A percentile compares a stretch with the other conserved stretches of the same genome.
Conservation (phyloP, 2,329 filamentous ascomycete genomes). For the Conoideocrella luteorostrata region DNA sequence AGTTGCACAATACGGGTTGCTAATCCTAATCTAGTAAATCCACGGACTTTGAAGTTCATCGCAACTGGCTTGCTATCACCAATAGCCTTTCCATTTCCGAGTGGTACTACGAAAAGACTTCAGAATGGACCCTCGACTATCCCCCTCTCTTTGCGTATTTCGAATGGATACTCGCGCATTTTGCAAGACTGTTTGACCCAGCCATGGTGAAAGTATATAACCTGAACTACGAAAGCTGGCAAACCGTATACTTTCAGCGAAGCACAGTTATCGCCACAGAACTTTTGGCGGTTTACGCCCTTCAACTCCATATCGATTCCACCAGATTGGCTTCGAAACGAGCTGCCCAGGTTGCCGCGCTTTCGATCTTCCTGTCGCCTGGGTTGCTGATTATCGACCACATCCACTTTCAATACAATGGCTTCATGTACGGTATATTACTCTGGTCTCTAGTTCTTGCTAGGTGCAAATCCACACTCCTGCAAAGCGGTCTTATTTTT, state of each 20-base stretch:
- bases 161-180: constrained; percentile 84
- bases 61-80: constrained; percentile 97
- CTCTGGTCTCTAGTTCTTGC: constrained; percentile 81
- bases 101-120: constrained; percentile 97
- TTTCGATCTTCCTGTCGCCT: constrained; percentile 86
- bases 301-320: constrained; percentile 74
- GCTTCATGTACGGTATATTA: constrained; percentile 87
- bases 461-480: constrained; percentile 64
- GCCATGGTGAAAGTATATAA: constrained; percentile 77
- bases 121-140: constrained; percentile 99
- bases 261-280: constrained; percentile 82
- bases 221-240: constrained; percentile 82
- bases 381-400: constrained; percentile 96
- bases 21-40: constrained; percentile 65
- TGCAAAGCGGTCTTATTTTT: constrained; percentile 77
- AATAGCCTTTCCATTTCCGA: constrained; percentile 77
- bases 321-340: constrained; percentile 59
- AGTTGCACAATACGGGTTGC: not conserved
- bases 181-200: constrained; percentile 69
- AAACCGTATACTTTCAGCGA: constrained; percentile 90
- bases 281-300: constrained; percentile 73
- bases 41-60: constrained; percentile 97
- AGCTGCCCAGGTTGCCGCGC: constrained; percentile 75
- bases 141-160: constrained; percentile 97
- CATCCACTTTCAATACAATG: constrained; percentile 98